These are phyloP conservation scores for Tothia fuscella DNA, from an alignment of 2,329 filamentous ascomycete genomes.

Conservation along the genomic window DNA sequence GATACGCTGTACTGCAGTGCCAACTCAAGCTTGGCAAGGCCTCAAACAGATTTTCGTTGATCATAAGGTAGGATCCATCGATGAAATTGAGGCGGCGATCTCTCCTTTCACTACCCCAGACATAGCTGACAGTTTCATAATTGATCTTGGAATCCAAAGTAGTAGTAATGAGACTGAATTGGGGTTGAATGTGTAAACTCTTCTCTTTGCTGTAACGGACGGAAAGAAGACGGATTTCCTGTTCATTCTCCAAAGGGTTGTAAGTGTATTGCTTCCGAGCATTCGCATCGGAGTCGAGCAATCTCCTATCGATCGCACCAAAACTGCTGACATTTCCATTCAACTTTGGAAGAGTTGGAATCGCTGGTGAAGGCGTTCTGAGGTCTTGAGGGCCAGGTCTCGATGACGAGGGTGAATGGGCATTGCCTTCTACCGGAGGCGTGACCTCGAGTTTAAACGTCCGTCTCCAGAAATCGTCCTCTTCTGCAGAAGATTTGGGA, in stretches of 20 bases:
- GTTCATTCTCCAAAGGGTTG: neutral
- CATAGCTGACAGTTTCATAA: neutral
- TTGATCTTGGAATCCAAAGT: neutral
- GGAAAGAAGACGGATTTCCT: neutral
- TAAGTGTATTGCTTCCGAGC: neutral
- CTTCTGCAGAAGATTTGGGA: too few species aligned
- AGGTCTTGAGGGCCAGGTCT: too few species aligned
- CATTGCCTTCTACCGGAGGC: too few species aligned
- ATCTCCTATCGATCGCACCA: too few species aligned
- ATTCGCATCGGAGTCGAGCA: too few species aligned
- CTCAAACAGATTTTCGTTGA: neutral
- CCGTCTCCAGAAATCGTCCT: too few species aligned
- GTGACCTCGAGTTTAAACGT: too few species aligned
- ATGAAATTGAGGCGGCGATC: neutral
- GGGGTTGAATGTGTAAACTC: neutral
- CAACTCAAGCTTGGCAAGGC: neutral
- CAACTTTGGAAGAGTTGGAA: too few species aligned
- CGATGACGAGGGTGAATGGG: too few species aligned
- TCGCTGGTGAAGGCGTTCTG: too few species aligned
- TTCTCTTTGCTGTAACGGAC: neutral
- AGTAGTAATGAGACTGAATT: neutral
- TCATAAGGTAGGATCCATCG: neutral
- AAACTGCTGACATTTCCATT: too few species aligned
- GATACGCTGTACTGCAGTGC: neutral
- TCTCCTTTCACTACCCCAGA: neutral